Evolutionary conservation across 768 basidiomycete genomes (phyloP).

Genomic region (Leucosporidium scottii): DNA sequence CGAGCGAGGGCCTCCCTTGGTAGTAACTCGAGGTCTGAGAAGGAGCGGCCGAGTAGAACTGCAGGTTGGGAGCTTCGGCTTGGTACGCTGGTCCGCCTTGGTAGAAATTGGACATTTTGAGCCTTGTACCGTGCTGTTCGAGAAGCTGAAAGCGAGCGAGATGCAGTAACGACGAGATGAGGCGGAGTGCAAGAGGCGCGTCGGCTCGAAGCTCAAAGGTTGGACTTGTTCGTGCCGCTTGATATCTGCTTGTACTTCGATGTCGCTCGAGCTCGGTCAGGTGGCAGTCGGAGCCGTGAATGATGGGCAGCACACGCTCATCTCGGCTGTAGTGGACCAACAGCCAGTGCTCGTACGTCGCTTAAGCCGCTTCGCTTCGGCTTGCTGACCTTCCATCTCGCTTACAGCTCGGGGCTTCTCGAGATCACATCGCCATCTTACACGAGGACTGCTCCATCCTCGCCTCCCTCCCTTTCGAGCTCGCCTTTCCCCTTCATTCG

Average conservation of each 20-base stretch:
- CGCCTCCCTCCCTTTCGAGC: constrained; percentile 7
- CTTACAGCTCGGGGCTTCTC: background rate
- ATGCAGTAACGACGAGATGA: no score
- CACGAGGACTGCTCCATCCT: background rate
- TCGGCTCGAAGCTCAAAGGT: no score
- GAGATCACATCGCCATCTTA: background rate
- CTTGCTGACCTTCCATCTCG: background rate
- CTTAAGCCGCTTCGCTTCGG: background rate
- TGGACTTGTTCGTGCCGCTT: no score
- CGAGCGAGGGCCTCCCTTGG: constrained; percentile 13
- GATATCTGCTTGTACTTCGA: no score
- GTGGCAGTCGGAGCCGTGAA: no score
- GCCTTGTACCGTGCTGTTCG: background rate
- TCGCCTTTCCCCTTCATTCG: constrained; percentile 22
- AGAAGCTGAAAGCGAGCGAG: background rate
- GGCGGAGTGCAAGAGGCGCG: no score
- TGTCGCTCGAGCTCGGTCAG: no score
- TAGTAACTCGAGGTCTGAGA: constrained; percentile 23
- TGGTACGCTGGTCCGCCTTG: background rate
- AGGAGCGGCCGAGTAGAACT: constrained; percentile 30
- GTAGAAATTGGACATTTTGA: background rate
- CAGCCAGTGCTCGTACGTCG: background rate
- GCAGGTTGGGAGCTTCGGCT: constrained; percentile 20
- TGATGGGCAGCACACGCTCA: no score
- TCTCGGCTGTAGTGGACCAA: no score